These are phyloP conservation scores for Glarea lozoyensis DNA, from an alignment of 495 filamentous ascomycete species.

Conservation along the genomic window DNA sequence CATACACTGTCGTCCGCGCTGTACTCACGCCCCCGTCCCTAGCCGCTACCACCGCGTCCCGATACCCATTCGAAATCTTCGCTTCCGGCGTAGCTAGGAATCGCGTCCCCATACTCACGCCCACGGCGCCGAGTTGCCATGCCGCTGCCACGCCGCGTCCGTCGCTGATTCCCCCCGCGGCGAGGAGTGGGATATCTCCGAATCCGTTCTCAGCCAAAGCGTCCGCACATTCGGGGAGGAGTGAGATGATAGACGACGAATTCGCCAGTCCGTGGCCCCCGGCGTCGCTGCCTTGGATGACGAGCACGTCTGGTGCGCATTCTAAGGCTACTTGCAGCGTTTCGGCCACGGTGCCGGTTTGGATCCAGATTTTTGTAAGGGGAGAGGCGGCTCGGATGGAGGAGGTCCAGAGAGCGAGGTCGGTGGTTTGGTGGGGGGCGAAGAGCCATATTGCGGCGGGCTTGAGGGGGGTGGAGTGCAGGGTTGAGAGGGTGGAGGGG, in stretches of 20 bases:
- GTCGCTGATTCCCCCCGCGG: slow-evolving; percentile 58
- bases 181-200: slow-evolving; percentile 43
- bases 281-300: slow-evolving; percentile 65
- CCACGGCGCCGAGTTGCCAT: slow-evolving; percentile 51
- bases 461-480: slow-evolving; percentile 32
- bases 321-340: slow-evolving; percentile 34
- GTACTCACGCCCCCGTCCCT: slow-evolving; percentile 56
- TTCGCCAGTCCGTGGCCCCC: slow-evolving; percentile 56
- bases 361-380: slow-evolving; percentile 54
- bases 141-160: slow-evolving; percentile 49
- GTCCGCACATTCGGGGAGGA: slow-evolving; percentile 38
- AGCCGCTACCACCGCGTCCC: slow-evolving; percentile 45
- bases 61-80: slow-evolving; percentile 44
- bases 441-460: slow-evolving; percentile 69
- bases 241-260: slow-evolving; percentile 30
- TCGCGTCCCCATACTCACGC: slow-evolving; percentile 53
- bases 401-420: slow-evolving; percentile 47
- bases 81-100: slow-evolving; percentile 52
- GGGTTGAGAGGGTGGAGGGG: slow-evolving; percentile 24
- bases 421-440: slow-evolving; percentile 40
- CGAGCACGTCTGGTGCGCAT: slow-evolving; percentile 51
- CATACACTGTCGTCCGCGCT: slow-evolving; percentile 59
- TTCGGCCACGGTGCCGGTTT: slow-evolving; percentile 52
- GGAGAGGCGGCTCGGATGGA: slow-evolving; percentile 33
- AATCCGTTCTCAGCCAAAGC: slow-evolving; percentile 24